Conservation (phyloP, 441 rosid species). For the Arabidopsis hybrid region DNA sequence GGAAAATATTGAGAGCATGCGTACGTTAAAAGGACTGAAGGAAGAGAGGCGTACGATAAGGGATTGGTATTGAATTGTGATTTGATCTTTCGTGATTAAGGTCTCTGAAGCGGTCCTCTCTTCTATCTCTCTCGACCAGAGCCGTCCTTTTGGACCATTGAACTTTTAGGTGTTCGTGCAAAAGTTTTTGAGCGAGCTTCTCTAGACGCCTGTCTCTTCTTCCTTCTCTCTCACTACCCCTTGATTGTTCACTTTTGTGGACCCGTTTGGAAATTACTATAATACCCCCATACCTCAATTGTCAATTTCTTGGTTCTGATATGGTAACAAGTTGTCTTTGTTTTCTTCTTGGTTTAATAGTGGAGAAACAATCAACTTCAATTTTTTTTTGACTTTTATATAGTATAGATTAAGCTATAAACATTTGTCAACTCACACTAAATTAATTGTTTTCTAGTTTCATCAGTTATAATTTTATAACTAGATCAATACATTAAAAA, state of each 20-base stretch:
- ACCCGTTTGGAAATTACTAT: not conserved
- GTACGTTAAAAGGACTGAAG: slow-evolving; percentile 34
- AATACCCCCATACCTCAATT: not conserved
- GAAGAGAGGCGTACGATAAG: slow-evolving; percentile 43
- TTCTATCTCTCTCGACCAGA: slow-evolving; percentile 25
- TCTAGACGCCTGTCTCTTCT: slow-evolving; percentile 44
- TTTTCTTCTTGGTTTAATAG: not conserved
- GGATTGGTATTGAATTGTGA: slow-evolving; percentile 25
- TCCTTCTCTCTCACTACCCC: slow-evolving; percentile 1
- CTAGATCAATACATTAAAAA: no score
- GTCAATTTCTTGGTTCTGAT: slow-evolving; percentile 12
- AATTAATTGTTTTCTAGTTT: no score
- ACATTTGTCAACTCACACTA: no score
- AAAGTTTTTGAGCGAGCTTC: slow-evolving; percentile 47
- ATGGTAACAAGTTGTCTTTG: slow-evolving; percentile 7
- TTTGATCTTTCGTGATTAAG: slow-evolving; percentile 38
- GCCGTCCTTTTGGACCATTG: slow-evolving; percentile 47
- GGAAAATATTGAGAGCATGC: slow-evolving; percentile 23
- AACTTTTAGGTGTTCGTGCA: slow-evolving; percentile 49
- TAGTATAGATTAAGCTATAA: no score
- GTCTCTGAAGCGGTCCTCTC: slow-evolving; percentile 36
- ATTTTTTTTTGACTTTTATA: not conserved
- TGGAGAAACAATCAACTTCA: not conserved
- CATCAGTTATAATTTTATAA: no score
- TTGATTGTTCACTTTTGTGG: slow-evolving; percentile 28